Conservation (phyloP, 2,329 filamentous ascomycete species). For the Apiospora koreana region DNA sequence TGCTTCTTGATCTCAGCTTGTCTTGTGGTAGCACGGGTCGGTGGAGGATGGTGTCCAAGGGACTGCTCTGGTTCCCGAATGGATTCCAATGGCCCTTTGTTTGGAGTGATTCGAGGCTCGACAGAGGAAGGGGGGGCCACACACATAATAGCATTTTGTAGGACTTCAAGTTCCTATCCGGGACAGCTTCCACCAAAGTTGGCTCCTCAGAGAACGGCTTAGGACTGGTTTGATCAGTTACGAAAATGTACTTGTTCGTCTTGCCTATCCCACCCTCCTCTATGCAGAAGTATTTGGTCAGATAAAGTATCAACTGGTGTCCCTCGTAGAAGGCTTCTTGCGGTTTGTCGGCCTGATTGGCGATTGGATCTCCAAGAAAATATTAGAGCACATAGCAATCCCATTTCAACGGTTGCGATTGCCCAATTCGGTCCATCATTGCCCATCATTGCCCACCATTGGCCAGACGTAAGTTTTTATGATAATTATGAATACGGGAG, state of each 20-base stretch:
- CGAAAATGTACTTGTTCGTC: neutral
- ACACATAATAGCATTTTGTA: neutral
- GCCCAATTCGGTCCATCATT: no score
- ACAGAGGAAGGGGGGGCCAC: neutral
- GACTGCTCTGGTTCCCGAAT: neutral
- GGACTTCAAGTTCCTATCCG: neutral
- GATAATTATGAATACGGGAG: no score
- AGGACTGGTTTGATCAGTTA: neutral
- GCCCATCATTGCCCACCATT: no score
- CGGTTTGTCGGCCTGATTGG: neutral
- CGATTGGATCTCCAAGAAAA: no score
- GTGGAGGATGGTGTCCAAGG: neutral
- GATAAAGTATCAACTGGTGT: neutral
- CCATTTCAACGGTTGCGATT: no score
- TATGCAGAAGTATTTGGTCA: no score
- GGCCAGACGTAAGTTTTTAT: no score
- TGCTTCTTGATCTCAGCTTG: neutral
- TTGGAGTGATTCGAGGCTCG: neutral
- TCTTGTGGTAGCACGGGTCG: neutral
- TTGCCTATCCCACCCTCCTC: neutral
- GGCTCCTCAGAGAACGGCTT: neutral
- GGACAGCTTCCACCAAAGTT: neutral
- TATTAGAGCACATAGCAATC: no score
- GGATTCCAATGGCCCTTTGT: neutral
- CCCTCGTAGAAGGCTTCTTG: neutral